Base-by-base conservation (phyloP, 2,329 filamentous ascomycete species). In the Fusarium gaditjirri region DNA sequence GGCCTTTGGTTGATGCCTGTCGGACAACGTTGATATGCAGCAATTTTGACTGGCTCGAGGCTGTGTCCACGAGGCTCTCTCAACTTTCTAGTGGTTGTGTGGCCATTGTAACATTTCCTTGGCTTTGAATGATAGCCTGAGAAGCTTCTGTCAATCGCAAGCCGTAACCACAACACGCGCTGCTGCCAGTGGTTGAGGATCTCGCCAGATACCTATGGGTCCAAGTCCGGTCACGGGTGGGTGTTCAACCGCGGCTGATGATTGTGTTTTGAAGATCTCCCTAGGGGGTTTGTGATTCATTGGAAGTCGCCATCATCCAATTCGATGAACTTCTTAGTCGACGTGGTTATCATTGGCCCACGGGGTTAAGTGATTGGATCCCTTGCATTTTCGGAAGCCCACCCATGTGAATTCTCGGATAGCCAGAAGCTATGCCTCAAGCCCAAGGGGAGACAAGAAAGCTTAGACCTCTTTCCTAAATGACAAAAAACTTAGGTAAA, bases 61-160 rank as follows among this genome's bases (percentile, higher is more conserved):
- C 54, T 41, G 35, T 65, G 58, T 38, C 38, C 66, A 68, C 58
- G 54, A 42, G 57, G 29, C 38, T 63, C 17, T 19, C 6, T 39
- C 44, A 43, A 29, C 14, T 38, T 47, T 42, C 44, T 60, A 33
- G 39, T 39, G 36, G 21, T 35, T 36, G 53, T 41, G 39, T 36
- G 23, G 38, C 19, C 16, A 47, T 35, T 36, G 38, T 50, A 43
- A 52, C 66, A 42, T 41, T 47, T 35, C 23, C 42, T 57, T 57
- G 64, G 63, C 44, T 14, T 44, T 42, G 27, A 39, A 53, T 67
- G 27, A 44, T 46, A 65, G 58, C 65, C 43, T 54, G 25, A 59
- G 43, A 49, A 53, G 36, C 46, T 27, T 44, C 73, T 72, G 58
- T 77, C 72, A 77, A 77, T 77, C 55, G 64, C n/a, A 62, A 66